Evolutionary conservation across 441 rosid species (phyloP), one percentile per base, ranked within the genome.

Genomic region (Isatis lusitanica): DNA sequence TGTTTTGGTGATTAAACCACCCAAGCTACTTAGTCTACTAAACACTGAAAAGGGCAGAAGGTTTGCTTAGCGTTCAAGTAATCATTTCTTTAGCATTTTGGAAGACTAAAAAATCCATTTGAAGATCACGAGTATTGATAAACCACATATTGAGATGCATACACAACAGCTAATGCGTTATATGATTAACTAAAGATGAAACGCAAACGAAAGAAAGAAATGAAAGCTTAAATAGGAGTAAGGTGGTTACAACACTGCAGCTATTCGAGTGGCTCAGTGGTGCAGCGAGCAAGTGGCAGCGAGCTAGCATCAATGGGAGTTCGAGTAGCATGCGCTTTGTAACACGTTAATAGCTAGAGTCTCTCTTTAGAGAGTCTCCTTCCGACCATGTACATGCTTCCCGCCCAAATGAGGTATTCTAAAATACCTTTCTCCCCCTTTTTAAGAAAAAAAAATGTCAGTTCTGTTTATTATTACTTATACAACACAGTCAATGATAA

Each of bases 1-100:
- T 68, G 44, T 68, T 56, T 62, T 33, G 38, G 70, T 46, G 48
- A 66, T 74, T 66, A 67, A 74, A 51, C 46, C 62, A 60, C 53
- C 17, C 48, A 50, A 73, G 35, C 55, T 43, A 10, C 51, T 51
- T 16, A n/a, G n/a, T 21, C 24, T 21, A 42, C 63, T 28, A 39
- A 48, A 50, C 26, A 48, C 40, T 69, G 33, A 44, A 44, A 57
- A 43, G 18, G 24, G 57, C 43, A 48, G 5, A 64, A 12, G 46
- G 11, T 42, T 69, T 35, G 47, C 51, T 58, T 46, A 13, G 13
- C 9, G 46, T 48, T 44, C 35, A 44, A 44, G 36, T 57, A 50
- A 18, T 17, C 17, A 16, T 18, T 4, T n/a, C 15, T 7, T 13
- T 5, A 7, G 11, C 18, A 53, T 13, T 28, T 53, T 48, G 5